Evolutionary conservation across 495 filamentous ascomycete species (phyloP), one percentile per base, ranked within the genome.

Genomic region (Penicillium daleae): DNA sequence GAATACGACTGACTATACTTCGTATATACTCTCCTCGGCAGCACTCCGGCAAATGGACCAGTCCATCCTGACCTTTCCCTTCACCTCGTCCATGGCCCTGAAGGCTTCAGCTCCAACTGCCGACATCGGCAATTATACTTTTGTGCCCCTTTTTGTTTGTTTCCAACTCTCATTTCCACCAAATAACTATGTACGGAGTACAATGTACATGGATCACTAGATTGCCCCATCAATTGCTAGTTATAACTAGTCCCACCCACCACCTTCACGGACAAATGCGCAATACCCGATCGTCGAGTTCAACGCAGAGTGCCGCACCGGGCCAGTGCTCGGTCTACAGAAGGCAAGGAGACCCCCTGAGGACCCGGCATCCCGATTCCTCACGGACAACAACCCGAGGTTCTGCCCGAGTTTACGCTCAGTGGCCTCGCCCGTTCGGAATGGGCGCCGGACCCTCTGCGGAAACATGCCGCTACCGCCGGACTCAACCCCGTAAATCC

Each of bases 331-430:
- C 48, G 10, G 24, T 17, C 24, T 31, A 29, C 10, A 9, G 19
- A 1, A 31, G 4, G 12, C 48, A 44, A 10, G 24, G 27, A 26
- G 17, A 51, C 24, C 0, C 48, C 12, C 17, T 51, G 12, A 31
- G 24, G 3, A 29, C 49, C 50, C 59, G 59, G 59, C 50, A 55
- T 61, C 59, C 59, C 59, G 35, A 39, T 39, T 39, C 15, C 35
- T 39, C 3, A 39, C 35, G 35, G 35, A 5, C 35, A 17, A 39
- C 35, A 39, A 39, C 35, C 35, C 35, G 59, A 61, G 55, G 12
- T n/a, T 21, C 50, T 19, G 17, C 40, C 40, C 35, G 35, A 39
- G 10, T 39, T 17, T 15, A 39, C 35, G 4, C 35, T 17, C 35
- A 12, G 13, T 39, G 12, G 35, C 17, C 35, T 39, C 13, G 15